phyloP scores from a whole-genome alignment of 176 grass and related monocot species.

The Urochloa ruziziensis region DNA sequence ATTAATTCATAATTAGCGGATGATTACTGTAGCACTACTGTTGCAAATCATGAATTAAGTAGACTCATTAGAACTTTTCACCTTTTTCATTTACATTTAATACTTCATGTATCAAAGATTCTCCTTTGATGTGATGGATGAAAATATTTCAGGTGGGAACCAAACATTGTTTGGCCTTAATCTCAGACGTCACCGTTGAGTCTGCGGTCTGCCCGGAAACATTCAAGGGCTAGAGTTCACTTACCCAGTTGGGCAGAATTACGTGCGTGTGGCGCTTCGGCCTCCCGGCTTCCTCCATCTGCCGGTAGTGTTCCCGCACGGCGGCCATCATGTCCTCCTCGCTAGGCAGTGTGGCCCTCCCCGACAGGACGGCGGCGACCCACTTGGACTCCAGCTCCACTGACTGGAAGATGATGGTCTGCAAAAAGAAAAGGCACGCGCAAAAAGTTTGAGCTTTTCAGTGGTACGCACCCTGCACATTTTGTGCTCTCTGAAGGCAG shows the following conservation, averaged over 20 bases:
- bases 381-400: slow-evolving; percentile 45
- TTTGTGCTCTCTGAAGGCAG: background rate
- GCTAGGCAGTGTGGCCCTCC: slow-evolving; percentile 23
- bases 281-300: slow-evolving; percentile 36
- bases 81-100: too few species aligned
- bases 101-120: too few species aligned
- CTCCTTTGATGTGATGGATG: too few species aligned
- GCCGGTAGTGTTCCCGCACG: slow-evolving; percentile 24
- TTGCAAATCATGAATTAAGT: too few species aligned
- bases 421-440: background rate
- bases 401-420: slow-evolving; percentile 38
- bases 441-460: too few species aligned
- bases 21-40: too few species aligned
- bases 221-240: background rate
- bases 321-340: slow-evolving; percentile 40
- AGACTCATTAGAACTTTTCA: too few species aligned
- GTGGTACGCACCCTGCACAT: background rate
- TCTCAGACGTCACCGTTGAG: background rate
- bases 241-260: slow-evolving; percentile 10
- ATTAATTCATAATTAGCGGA: too few species aligned
- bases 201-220: background rate
- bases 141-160: too few species aligned
- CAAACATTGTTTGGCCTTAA: too few species aligned
- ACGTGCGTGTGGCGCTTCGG: slow-evolving; percentile 45
- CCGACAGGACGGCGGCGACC: slow-evolving; percentile 41